Percentiles rank a stretch among this genome's conserved stretches.
These are phyloP conservation scores for Camptophora hylomeconis DNA, from an alignment of 2,329 filamentous ascomycete genomes.

Conservation along the genomic window DNA sequence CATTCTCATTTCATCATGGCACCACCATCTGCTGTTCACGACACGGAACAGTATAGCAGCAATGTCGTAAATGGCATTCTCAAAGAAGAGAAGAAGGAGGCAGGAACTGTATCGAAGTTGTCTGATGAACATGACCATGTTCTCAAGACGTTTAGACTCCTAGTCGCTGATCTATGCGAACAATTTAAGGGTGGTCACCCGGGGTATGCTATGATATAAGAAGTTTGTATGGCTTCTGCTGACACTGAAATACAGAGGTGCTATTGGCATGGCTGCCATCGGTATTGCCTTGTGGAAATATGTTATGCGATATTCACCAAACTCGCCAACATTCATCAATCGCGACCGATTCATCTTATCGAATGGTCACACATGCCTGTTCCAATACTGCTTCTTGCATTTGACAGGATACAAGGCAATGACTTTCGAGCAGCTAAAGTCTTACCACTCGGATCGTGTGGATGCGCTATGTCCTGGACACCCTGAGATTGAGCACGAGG, in stretches of 20 bases:
- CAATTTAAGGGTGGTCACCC: slow-evolving; percentile 59
- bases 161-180: slow-evolving; percentile 57
- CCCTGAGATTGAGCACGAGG: slow-evolving; percentile 37
- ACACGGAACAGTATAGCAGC: no score
- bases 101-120: not conserved
- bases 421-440: slow-evolving; percentile 45
- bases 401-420: slow-evolving; percentile 41
- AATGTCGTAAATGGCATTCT: no score
- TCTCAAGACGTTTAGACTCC: slow-evolving; percentile 45
- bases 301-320: slow-evolving; percentile 46
- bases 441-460: slow-evolving; percentile 36
- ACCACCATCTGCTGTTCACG: no score
- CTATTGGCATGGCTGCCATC: slow-evolving; percentile 50
- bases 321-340: slow-evolving; percentile 45
- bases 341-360: slow-evolving; percentile 50
- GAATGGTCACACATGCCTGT: slow-evolving; percentile 45
- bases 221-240: not conserved
- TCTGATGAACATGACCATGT: slow-evolving; percentile 32
- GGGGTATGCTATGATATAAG: slow-evolving; percentile 34
- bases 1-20: no score
- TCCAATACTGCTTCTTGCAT: slow-evolving; percentile 42
- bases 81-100: no score
- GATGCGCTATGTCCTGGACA: slow-evolving; percentile 43
- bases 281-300: slow-evolving; percentile 51
- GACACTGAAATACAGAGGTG: slow-evolving; percentile 26